These are phyloP conservation scores for Solanum rostratum DNA, from an alignment of 257 asterid genomes.

Conservation along the genomic window DNA sequence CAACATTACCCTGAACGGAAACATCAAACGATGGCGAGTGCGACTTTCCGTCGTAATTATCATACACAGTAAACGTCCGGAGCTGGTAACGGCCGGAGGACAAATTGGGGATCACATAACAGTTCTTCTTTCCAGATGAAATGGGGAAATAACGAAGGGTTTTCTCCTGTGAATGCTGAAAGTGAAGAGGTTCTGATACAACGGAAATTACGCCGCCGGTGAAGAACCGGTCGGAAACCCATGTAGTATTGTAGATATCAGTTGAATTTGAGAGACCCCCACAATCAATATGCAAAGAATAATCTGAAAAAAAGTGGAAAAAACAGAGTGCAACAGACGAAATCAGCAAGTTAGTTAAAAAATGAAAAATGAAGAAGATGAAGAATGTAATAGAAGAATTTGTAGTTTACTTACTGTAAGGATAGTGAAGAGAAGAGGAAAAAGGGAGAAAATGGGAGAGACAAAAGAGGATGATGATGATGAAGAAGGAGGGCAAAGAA, in stretches of 20 bases:
- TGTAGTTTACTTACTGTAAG: constrained; percentile 25
- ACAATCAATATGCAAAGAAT: constrained; percentile 63
- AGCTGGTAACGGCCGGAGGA: constrained; percentile 25
- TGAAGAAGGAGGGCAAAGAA: constrained; percentile 2
- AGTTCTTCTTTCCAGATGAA: constrained; percentile 77
- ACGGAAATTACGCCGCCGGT: constrained; percentile 63
- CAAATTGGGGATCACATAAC: constrained; percentile 53
- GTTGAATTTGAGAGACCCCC: constrained; percentile 61
- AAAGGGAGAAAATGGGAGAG: constrained; percentile 3
- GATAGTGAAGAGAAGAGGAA: constrained; percentile 10
- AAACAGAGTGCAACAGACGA: background rate
- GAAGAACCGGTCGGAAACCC: constrained; percentile 84
- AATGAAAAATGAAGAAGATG: background rate
- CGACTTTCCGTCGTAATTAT: constrained; percentile 69
- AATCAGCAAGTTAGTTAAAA: background rate
- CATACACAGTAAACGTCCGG: constrained; percentile 81
- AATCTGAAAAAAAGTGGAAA: constrained; percentile 22
- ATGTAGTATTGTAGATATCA: constrained; percentile 52
- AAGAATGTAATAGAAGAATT: background rate
- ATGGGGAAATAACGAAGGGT: constrained; percentile 81
- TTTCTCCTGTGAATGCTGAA: constrained; percentile 67
- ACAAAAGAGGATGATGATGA: constrained; percentile 8
- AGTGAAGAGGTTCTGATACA: constrained; percentile 85
- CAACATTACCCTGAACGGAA: constrained; percentile 78
- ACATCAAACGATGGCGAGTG: constrained; percentile 91